Evolutionary conservation across 225 moss, liverwort and hornwort species (phyloP), one percentile per base, ranked within the genome.

Genomic region (Bryum argenteum): DNA sequence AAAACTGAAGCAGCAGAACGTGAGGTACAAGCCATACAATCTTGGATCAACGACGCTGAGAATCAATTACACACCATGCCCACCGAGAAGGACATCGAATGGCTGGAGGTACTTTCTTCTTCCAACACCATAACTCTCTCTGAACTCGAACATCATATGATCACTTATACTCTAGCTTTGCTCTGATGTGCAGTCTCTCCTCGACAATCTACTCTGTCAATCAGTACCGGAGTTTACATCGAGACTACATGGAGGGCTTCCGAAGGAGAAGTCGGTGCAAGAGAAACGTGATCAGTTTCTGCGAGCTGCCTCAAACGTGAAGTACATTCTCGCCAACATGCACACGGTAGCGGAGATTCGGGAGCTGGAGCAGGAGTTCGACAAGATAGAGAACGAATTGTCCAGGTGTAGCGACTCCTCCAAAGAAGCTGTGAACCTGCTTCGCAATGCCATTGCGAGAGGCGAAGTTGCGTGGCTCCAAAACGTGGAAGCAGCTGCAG

Each of bases 391-490:
- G 18, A 76, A 45, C 63, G 84, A 76, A 45, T 55, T 84, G 72
- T 65, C 71, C 37, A 75, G 70, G 59, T 71, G 75, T 65, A 24
- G 66, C 28, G 39, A 69, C 8, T 70, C 78, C 39, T 75, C 78
- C 47, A 75, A 45, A 74, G 78, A 83, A 71, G 81, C 87, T 62
- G 75, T 87, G 40, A 61, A 64, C 37, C 48, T 79, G 58, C 70
- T 83, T 17, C 83, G 72, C 24, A 54, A 69, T 43, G 84, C 87
- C 11, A 66, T 87, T 69, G 76, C 65, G 14, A 76, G 63, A 61
- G 84, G 87, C 17, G 87, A 87, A 73, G 78, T 84, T n/a, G 81
- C 87, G 44, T 87, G 87, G 87, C 65, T 83, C 38, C 81, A 59
- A 69, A 87, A 83, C 40, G 60, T 87, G 65, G 81, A 87, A 41